Evolutionary conservation across 257 asterid species (phyloP), one percentile per base, ranked within the genome.

Genomic region (Solanum appendiculatum): DNA sequence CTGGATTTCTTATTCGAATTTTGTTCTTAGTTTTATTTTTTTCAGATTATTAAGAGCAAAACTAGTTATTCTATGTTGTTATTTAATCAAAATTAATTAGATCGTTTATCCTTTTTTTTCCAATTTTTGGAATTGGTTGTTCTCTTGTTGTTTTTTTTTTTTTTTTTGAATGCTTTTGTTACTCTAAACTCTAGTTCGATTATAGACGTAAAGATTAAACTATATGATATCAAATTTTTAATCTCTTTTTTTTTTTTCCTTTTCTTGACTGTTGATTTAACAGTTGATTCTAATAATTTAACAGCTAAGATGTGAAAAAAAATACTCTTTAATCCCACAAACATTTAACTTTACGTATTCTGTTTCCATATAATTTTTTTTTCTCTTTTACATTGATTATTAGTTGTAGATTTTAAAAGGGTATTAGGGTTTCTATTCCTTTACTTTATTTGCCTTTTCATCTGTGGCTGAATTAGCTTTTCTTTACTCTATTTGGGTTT

Each of bases 301-400:
- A 48, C 63, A 44, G 63, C 84, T 42, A 78, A 25, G 58, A 75
- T 13, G 20, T 9, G 60, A 16, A 36, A 31, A 77, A 14, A 42
- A 90, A 89, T 93, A 92, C 92, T 93, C 92, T 91, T 93, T 91
- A 91, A 87, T 86, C 92, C 78, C 92, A 90, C 93, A 92, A 87
- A 86, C 90, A 84, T 85, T 68, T 73, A n/a, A 44, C 85, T 89
- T 44, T 39, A 83, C 86, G 75, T 86, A 63, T 64, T 81, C 58
- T 40, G 14, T 23, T 83, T 12, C 10, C 42, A 64, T 64, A 73
- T 73, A 20, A 6, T 7, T 64, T 40, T 31, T 39, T 54, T 18
- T 7, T 20, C 64, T 56, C 64, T 56, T 56, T 20, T 56, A 20
- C 64, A 56, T 56, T 60, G 39, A 36, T 40, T 69, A 70, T 46